Evolutionary conservation across 2,329 filamentous ascomycete species (phyloP).

Genomic region (Endothia cerciana): DNA sequence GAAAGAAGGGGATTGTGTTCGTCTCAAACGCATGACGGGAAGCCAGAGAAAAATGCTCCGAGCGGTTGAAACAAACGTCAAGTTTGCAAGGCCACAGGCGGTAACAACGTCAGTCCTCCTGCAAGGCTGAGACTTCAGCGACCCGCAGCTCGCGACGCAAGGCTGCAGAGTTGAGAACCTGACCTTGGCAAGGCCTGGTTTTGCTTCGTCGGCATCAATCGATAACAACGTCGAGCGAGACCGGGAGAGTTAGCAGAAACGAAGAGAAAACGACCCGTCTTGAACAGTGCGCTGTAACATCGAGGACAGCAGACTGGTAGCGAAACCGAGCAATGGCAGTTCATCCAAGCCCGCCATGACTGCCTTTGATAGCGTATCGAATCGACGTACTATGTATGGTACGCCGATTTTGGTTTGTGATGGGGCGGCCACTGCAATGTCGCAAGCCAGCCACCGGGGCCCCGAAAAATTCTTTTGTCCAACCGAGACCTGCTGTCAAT

Average conservation of each 20-base stretch:
- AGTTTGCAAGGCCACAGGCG: background rate
- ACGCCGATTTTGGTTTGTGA: background rate
- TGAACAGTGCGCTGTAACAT: background rate
- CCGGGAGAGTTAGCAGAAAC: background rate
- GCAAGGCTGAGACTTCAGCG: constrained; percentile 25
- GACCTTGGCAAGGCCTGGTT: background rate
- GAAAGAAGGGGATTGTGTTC: constrained; percentile 19
- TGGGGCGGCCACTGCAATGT: background rate
- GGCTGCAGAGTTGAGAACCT: background rate
- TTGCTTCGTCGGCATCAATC: background rate
- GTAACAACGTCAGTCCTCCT: constrained; percentile 18
- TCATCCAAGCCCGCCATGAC: background rate
- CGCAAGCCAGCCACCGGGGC: background rate
- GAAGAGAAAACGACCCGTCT: background rate
- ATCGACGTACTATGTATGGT: background rate
- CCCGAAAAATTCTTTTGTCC: background rate
- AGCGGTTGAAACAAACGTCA: background rate
- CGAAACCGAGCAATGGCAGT: background rate
- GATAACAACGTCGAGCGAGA: background rate
- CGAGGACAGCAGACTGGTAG: background rate
- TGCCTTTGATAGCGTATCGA: background rate
- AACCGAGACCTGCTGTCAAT: background rate
- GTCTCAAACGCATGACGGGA: constrained; percentile 17
- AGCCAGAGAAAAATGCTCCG: background rate
- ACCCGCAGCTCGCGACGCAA: background rate